phyloP scores from a whole-genome alignment of 768 basidiomycete genomes.

The Leccinum olivaceopallidum region DNA sequence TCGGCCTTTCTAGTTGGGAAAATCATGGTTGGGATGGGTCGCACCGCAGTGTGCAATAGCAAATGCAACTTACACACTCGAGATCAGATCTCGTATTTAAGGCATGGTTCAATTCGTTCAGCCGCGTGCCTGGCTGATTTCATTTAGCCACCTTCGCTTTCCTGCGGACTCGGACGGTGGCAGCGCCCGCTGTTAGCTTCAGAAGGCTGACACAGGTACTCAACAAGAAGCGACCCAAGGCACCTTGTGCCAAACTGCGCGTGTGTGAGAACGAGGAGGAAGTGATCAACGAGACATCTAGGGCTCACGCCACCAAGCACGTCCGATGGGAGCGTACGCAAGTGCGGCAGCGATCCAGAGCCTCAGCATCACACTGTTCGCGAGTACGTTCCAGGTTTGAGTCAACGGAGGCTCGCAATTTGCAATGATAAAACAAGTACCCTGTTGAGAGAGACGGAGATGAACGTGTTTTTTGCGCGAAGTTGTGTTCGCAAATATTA shows the following conservation, averaged over 20 bases:
- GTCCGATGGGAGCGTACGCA: conserved; percentile 15
- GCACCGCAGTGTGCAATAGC: conserved; percentile 32
- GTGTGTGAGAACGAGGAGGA: conserved; percentile 26
- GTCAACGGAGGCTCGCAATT: conserved; percentile 18
- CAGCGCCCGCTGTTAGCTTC: conserved; percentile 17
- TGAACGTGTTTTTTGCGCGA: conserved; percentile 24
- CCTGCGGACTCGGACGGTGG: conserved; percentile 28
- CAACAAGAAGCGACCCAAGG: conserved; percentile 23
- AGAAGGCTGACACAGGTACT: conserved; percentile 24
- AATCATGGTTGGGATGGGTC: conserved; percentile 30
- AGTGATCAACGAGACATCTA: conserved; percentile 18
- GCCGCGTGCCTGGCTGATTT: conserved; percentile 36
- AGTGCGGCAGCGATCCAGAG: conserved; percentile 22
- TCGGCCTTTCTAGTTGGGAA: conserved; percentile 37
- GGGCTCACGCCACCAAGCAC: conserved; percentile 24
- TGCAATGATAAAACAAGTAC: conserved; percentile 17
- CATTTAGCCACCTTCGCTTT: conserved; percentile 37
- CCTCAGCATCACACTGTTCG: conserved; percentile 3
- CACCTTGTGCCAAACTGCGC: conserved; percentile 13
- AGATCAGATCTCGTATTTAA: conserved; percentile 38
- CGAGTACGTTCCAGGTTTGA: conserved; percentile 1
- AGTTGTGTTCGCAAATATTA: conserved; percentile 4
- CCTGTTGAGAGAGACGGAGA: conserved; percentile 25
- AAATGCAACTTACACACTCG: conserved; percentile 31
- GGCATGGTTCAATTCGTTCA: conserved; percentile 25